Evolutionary conservation across 1,284 basidiomycete genomes (phyloP).

Genomic region (Microbotryum violaceum): DNA sequence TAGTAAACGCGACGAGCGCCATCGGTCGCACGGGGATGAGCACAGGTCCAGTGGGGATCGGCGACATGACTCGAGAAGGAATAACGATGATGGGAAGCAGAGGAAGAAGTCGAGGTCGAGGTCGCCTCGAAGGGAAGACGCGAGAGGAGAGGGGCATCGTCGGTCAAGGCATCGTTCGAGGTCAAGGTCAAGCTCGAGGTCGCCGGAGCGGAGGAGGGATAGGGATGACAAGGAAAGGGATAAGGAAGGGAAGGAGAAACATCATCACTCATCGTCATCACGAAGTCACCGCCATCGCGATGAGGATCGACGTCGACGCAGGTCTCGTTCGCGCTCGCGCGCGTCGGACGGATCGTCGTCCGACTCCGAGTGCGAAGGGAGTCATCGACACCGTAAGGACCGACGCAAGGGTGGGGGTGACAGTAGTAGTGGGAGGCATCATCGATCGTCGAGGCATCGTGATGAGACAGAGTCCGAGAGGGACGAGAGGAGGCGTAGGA

Average conservation of each 20-base stretch:
- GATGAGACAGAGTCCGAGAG: conserved; percentile 8
- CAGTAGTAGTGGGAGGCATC: conserved; percentile 5
- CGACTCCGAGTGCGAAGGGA: conserved; percentile 10
- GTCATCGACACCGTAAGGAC: too few relatives aligned
- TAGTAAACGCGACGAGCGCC: neutral
- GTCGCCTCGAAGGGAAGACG: too few relatives aligned
- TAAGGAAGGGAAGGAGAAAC: neutral
- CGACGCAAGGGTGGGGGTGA: conserved; percentile 5
- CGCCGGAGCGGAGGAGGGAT: too few relatives aligned
- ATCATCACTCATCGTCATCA: conserved; percentile 6
- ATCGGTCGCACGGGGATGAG: too few relatives aligned
- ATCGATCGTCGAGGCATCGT: conserved; percentile 1
- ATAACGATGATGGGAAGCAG: too few relatives aligned
- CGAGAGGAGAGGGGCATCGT: too few relatives aligned
- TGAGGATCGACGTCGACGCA: too few relatives aligned
- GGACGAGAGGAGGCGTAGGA: conserved; percentile 17
- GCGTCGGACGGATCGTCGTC: neutral
- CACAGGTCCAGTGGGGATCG: too few relatives aligned
- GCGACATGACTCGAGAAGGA: too few relatives aligned
- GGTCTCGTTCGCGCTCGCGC: conserved; percentile 7
- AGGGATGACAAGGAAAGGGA: too few relatives aligned
- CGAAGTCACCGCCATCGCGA: neutral
- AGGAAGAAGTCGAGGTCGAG: conserved; percentile 10
- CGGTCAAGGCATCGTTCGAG: too few relatives aligned
- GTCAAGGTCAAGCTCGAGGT: too few relatives aligned